These are phyloP conservation scores for Kurtzmaniella cleridarum DNA, from an alignment of 805 yeast genomes.

Conservation along the genomic window DNA sequence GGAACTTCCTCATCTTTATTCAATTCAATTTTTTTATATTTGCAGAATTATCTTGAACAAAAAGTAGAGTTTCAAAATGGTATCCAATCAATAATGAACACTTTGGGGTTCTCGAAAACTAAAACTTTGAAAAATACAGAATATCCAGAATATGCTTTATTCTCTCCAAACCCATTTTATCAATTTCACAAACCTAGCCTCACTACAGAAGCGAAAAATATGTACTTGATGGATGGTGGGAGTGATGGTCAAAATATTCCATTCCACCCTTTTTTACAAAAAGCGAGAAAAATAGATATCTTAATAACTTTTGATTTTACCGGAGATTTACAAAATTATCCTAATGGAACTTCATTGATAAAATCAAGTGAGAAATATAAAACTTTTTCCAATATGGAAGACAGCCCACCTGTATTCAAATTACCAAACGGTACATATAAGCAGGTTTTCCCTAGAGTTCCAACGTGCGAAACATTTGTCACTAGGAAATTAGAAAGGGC, in stretches of 20 bases:
- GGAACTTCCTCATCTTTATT: conserved; percentile 64
- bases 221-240: conserved; percentile 43
- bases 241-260: conserved; percentile 47
- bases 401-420: not conserved
- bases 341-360: conserved; percentile 52
- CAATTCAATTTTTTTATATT: conserved; percentile 46
- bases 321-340: conserved; percentile 48
- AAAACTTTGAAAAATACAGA: conserved; percentile 19
- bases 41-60: conserved; percentile 29
- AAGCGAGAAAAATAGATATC: conserved; percentile 30
- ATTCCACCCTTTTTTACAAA: conserved; percentile 38
- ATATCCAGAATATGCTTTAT: conserved; percentile 56
- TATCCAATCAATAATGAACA: conserved; percentile 30
- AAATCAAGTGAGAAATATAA: conserved; percentile 34
- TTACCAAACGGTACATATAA: conserved; percentile 3
- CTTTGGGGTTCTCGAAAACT: conserved; percentile 37
- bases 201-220: conserved; percentile 8
- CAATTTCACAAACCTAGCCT: conserved; percentile 11
- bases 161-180: conserved; percentile 60
- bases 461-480: conserved; percentile 20
- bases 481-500: conserved; percentile 11
- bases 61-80: conserved; percentile 28
- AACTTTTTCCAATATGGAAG: conserved; percentile 1
- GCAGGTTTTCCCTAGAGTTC: conserved; percentile 32
- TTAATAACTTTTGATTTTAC: conserved; percentile 41